Percentiles rank a stretch among this genome's conserved stretches.
phyloP scores from a whole-genome alignment of 2,329 filamentous ascomycete species.

The Grosmannia clavigera region DNA sequence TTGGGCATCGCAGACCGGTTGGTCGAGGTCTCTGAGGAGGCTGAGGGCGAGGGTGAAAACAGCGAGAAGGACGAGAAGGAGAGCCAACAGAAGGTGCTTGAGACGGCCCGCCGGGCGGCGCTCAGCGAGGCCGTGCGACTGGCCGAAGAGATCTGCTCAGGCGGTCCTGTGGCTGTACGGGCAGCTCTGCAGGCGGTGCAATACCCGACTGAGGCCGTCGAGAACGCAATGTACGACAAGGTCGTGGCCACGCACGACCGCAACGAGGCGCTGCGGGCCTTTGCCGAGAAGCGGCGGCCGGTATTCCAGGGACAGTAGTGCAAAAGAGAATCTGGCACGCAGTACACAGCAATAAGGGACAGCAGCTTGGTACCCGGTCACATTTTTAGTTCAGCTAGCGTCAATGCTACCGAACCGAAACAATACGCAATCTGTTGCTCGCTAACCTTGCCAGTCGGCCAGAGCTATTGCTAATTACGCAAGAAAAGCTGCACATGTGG shows the following conservation, averaged over 20 bases:
- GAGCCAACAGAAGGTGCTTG: constrained; percentile 30
- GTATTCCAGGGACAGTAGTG: constrained; percentile 40
- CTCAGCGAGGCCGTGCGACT: constrained; percentile 66
- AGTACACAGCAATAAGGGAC: no score
- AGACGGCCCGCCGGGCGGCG: constrained; percentile 51
- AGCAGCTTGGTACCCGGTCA: no score
- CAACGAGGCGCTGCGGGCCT: constrained; percentile 77
- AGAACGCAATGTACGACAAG: constrained; percentile 75
- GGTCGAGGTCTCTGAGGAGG: constrained; percentile 51
- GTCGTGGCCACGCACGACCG: constrained; percentile 79
- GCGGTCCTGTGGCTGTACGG: constrained; percentile 67
- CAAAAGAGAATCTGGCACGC: not conserved
- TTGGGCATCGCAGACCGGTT: constrained; percentile 82
- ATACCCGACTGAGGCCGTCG: constrained; percentile 60
- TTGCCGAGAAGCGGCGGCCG: constrained; percentile 52
- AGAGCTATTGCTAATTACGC: no score
- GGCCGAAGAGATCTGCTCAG: constrained; percentile 72
- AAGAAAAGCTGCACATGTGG: no score
- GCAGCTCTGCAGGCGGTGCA: constrained; percentile 70
- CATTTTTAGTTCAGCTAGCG: no score
- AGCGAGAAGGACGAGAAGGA: constrained; percentile 25
- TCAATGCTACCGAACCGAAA: no score
- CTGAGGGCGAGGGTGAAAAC: constrained; percentile 14
- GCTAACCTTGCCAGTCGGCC: no score
- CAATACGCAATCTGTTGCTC: no score